A percentile compares a stretch with the other conserved stretches of the same genome.
Evolutionary conservation across 768 basidiomycete genomes (phyloP).

Genomic region (Mycena sanguinolenta): DNA sequence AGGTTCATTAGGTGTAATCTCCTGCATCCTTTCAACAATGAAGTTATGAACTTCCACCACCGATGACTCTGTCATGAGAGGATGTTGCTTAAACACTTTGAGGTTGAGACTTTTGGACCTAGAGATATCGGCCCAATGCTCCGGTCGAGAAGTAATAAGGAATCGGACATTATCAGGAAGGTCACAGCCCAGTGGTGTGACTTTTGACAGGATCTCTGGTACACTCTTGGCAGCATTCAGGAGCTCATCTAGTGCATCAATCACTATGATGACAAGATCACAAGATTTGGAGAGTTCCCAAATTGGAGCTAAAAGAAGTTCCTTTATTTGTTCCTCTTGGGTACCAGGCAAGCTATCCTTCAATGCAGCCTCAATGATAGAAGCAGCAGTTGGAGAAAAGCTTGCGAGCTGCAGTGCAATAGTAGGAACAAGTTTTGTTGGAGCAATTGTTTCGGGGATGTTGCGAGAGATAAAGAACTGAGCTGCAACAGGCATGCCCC

Average conservation of each 20-base stretch:
- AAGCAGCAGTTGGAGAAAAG: neutral
- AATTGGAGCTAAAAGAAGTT: too few relatives aligned
- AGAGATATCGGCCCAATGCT: neutral
- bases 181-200: neutral
- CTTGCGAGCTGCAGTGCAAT: neutral
- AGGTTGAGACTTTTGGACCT: neutral
- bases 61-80: neutral
- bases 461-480: too few relatives aligned
- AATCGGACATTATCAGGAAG: too few relatives aligned
- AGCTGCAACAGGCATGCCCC: neutral
- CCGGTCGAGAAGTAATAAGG: slow-evolving; percentile 5
- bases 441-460: too few relatives aligned
- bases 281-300: neutral
- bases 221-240: slow-evolving; percentile 1
- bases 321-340: neutral
- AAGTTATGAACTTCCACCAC: too few relatives aligned
- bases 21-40: too few relatives aligned
- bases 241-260: slow-evolving; percentile 5
- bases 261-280: neutral
- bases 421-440: too few relatives aligned
- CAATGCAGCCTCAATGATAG: neutral
- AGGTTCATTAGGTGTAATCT: too few relatives aligned
- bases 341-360: neutral
- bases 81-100: neutral
- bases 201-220: neutral